phyloP scores from a whole-genome alignment of 305 asterid genomes.

The Plantago rigida region DNA sequence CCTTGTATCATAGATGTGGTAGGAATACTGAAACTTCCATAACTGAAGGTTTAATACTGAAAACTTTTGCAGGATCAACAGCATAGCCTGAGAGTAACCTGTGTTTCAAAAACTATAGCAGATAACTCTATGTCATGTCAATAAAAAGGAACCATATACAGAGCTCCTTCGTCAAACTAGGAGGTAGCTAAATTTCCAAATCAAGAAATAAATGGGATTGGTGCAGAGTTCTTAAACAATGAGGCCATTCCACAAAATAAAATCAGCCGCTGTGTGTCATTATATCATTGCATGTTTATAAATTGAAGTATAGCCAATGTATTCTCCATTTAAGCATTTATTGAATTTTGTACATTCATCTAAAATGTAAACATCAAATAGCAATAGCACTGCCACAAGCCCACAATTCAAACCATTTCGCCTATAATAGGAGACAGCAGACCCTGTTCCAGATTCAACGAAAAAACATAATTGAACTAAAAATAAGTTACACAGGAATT shows the following conservation, averaged over 20 bases:
- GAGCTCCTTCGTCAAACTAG: background rate
- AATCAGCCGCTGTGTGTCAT: background rate
- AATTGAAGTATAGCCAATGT: background rate
- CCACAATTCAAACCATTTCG: too few relatives aligned
- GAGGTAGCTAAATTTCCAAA: background rate
- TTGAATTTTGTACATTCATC: background rate
- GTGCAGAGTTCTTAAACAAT: too few relatives aligned
- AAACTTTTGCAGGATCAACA: background rate
- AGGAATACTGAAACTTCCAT: background rate
- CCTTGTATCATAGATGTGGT: background rate
- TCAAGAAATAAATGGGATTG: too few relatives aligned
- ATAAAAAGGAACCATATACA: background rate
- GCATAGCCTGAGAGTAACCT: background rate
- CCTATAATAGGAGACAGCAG: background rate
- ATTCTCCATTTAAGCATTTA: background rate
- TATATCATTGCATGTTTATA: background rate
- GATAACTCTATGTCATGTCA: background rate
- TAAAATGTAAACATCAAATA: background rate
- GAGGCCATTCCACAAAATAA: background rate
- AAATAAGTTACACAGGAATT: background rate
- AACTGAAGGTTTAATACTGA: background rate
- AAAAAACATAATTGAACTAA: too few relatives aligned
- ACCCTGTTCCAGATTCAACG: background rate
- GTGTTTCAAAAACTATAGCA: background rate
- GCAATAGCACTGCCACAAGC: background rate